Conservation (phyloP, 352 stramenopile species). For the Aphanomyces euteiches region DNA sequence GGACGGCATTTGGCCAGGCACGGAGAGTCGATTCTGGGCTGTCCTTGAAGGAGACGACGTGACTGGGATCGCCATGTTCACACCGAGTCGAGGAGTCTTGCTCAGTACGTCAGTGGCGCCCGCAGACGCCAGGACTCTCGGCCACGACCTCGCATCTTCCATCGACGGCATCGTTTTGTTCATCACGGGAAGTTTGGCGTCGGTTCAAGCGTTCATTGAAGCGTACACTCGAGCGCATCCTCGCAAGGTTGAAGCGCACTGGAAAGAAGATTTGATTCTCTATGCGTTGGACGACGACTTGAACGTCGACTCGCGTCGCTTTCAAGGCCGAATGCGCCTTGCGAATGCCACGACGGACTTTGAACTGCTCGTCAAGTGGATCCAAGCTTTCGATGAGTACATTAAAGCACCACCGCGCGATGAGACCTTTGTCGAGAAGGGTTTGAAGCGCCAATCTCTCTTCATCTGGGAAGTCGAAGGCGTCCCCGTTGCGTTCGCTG, state of each 20-base stretch:
- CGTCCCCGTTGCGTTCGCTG: not conserved
- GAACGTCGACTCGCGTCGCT: not conserved
- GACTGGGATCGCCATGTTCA: not conserved
- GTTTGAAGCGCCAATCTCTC: not conserved
- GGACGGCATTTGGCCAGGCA: not conserved
- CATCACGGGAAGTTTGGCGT: no score
- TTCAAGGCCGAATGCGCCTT: not conserved
- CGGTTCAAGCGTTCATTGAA: no score
- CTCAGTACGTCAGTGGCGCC: not conserved
- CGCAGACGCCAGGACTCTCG: not conserved
- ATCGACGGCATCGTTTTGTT: not conserved
- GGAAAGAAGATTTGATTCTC: not conserved
- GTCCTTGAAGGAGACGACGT: no score
- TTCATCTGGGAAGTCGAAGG: slow-evolving; percentile 8
- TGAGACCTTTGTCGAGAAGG: not conserved
- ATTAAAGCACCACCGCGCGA: not conserved
- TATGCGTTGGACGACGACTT: not conserved
- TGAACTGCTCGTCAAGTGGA: not conserved
- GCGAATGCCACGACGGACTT: not conserved
- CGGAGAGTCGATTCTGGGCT: not conserved
- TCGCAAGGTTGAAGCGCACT: no score
- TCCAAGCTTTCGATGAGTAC: not conserved
- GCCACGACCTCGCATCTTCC: not conserved
- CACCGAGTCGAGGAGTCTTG: not conserved
- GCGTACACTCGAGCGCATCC: no score